A percentile compares a stretch with the other conserved stretches of the same genome.
These are phyloP conservation scores for Rutstroemia sp. DNA, from an alignment of 2,329 filamentous ascomycete genomes.

Conservation along the genomic window DNA sequence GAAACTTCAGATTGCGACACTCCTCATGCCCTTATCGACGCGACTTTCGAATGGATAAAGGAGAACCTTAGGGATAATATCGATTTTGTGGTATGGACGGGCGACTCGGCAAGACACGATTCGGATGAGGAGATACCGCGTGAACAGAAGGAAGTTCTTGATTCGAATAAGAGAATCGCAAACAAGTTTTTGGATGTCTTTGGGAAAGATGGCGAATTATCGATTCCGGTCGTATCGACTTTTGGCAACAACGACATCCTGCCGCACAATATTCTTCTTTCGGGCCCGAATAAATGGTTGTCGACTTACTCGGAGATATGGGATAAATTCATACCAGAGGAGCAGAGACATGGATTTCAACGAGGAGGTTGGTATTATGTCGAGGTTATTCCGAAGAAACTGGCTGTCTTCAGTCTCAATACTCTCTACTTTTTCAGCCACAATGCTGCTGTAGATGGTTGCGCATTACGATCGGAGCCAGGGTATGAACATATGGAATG, in stretches of 20 bases:
- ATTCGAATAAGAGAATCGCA: constrained; percentile 69
- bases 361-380: constrained; percentile 92
- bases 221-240: constrained; percentile 78
- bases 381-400: constrained; percentile 78
- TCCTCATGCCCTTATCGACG: constrained; percentile 71
- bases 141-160: constrained; percentile 65
- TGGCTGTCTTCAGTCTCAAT: constrained; percentile 91
- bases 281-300: constrained; percentile 84
- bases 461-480: constrained; percentile 68
- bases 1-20: constrained; percentile 86
- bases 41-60: constrained; percentile 84
- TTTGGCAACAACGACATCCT: constrained; percentile 97
- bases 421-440: constrained; percentile 94
- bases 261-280: constrained; percentile 86
- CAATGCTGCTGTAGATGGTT: constrained; percentile 91
- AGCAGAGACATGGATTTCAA: constrained; percentile 83
- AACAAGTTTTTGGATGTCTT: constrained; percentile 73
- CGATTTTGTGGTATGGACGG: constrained; percentile 91
- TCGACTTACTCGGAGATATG: constrained; percentile 71
- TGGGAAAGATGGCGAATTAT: constrained; percentile 47
- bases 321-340: constrained; percentile 82
- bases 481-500: constrained; percentile 95
- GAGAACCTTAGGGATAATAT: constrained; percentile 69
- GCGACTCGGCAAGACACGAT: constrained; percentile 76
- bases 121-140: constrained; percentile 77